Base-by-base conservation (phyloP, 2,329 filamentous ascomycete species). In the Colletotrichum sp. region DNA sequence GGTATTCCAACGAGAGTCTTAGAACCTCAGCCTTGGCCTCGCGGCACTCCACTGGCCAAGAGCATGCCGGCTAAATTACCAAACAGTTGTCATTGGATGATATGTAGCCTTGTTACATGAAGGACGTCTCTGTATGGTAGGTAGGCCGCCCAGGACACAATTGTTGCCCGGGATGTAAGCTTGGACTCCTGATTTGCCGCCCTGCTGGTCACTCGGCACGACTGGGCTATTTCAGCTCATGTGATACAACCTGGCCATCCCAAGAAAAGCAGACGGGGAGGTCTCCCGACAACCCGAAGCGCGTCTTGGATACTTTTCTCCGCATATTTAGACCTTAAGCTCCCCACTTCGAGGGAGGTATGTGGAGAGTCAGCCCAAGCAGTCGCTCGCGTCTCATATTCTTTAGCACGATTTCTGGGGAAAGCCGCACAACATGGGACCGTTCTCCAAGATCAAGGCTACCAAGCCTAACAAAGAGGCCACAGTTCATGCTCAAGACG, bases 401-500 rank as follows among this genome's bases (percentile, higher is more conserved):
- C 39, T 2, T 44, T 1, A 6, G 0, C 8, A n/a, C 39, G 6
- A 57, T 2, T 18, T 57, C 2, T 21, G 2, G 12, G 52, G 12
- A 57, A 57, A 57, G 24, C n/a, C 24, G 52, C 16, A 15, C 7
- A 52, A 30, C 10, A 68, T 68, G 52, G 66, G 66, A 6, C 52
- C 39, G 3, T 69, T 73, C 5, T 73, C 64, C 21, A 73, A 69
- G 55, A 26, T 73, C 65, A 73, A 55, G 30, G 70, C 34, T 26
- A 21, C 52, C 13, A 78, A 76, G 68, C 71, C 75, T 16, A 67
- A 71, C 6, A 30, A 66, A 18, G 71, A 77, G 12, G 59, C 72
- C 18, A 36, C 62, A 36, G 49, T 62, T 32, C 68, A 72, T 57
- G 87, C 86, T 68, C 85, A 86, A 78, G 85, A 87, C 68, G 88